phyloP scores from a whole-genome alignment of 2,329 filamentous ascomycete species.

The Aurifilum marmelostoma region DNA sequence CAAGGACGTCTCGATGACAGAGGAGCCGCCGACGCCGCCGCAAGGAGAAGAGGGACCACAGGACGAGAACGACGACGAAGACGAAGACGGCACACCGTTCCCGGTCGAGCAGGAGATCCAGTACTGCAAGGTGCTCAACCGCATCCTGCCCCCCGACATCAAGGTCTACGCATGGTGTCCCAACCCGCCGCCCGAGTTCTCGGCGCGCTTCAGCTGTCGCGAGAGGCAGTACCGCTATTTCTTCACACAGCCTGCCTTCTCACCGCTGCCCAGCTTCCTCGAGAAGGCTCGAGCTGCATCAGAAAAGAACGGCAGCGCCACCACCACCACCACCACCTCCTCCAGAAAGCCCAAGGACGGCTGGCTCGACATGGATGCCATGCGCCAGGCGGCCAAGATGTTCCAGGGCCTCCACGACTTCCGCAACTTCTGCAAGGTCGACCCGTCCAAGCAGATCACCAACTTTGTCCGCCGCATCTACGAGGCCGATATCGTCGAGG shows the following conservation, averaged over 20 bases:
- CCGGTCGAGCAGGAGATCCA: conserved; percentile 79
- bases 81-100: conserved; percentile 55
- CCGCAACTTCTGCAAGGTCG: conserved; percentile 94
- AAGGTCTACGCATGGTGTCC: conserved; percentile 93
- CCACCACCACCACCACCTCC: not conserved
- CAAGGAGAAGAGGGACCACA: conserved; percentile 17
- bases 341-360: conserved; percentile 57
- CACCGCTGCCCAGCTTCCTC: conserved; percentile 62
- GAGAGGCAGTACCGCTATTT: conserved; percentile 95
- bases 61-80: conserved; percentile 23
- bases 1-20: conserved; percentile 24
- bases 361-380: conserved; percentile 85
- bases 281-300: conserved; percentile 37
- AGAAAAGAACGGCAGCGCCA: conserved; percentile 30
- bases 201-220: conserved; percentile 88
- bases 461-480: conserved; percentile 82
- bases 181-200: conserved; percentile 76
- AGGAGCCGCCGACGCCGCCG: conserved; percentile 6
- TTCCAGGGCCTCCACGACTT: conserved; percentile 91
- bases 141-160: conserved; percentile 86
- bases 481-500: conserved; percentile 76
- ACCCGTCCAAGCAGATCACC: conserved; percentile 84
- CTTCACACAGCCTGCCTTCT: conserved; percentile 91
- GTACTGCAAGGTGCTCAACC: conserved; percentile 84
- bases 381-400: conserved; percentile 78